Conservation (phyloP, 2,329 filamentous ascomycete genomes). For the Xylaria sp. region DNA sequence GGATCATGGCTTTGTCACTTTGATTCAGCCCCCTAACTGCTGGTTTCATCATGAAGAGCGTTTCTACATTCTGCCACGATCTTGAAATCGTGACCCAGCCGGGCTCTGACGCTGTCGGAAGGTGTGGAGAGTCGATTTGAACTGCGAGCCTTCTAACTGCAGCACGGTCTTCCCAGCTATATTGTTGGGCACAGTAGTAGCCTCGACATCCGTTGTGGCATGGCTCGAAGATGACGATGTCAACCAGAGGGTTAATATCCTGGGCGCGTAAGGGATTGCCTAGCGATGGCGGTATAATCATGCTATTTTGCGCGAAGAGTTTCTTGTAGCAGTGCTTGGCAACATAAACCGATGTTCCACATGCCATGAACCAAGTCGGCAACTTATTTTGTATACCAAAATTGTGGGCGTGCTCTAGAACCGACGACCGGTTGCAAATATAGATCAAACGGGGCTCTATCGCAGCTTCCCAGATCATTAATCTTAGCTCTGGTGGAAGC, state of each 20-base stretch:
- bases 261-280: conserved; percentile 33
- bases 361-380: conserved; percentile 47
- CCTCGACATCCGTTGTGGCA: conserved; percentile 48
- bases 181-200: conserved; percentile 47
- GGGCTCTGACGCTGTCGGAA: conserved; percentile 37
- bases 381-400: conserved; percentile 42
- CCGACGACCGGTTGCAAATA: conserved; percentile 46
- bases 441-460: conserved; percentile 46
- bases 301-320: conserved; percentile 39
- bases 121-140: conserved; percentile 45
- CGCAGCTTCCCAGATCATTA: conserved; percentile 49
- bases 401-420: conserved; percentile 13
- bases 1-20: conserved; percentile 47
- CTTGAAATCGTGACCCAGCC: conserved; percentile 46
- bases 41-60: conserved; percentile 47
- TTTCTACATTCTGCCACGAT: conserved; percentile 48
- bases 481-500: conserved; percentile 46
- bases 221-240: conserved; percentile 49
- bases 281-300: neutral
- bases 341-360: conserved; percentile 39
- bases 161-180: conserved; percentile 43
- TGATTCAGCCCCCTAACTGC: conserved; percentile 43
- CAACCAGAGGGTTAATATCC: conserved; percentile 40
- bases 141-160: conserved; percentile 45
- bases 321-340: conserved; percentile 42